phyloP scores from a whole-genome alignment of 2,329 filamentous ascomycete species.

The Fusarium bulbicola region DNA sequence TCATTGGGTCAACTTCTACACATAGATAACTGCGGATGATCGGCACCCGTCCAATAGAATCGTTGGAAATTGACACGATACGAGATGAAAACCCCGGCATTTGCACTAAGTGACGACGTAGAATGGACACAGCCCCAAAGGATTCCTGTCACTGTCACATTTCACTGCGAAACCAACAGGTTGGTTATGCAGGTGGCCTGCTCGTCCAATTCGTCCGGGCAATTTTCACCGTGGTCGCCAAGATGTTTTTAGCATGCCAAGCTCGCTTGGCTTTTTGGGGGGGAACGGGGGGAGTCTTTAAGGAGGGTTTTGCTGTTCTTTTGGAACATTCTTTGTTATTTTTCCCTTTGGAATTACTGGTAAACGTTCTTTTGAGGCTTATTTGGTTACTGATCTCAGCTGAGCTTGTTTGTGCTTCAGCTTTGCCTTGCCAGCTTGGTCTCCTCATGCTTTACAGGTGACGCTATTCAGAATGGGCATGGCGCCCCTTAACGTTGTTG shows the following conservation, averaged over 20 bases:
- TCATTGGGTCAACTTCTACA: no score
- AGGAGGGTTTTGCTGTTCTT: background rate
- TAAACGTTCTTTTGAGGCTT: no score
- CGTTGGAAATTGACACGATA: fast-evolving
- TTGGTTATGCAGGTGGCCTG: background rate
- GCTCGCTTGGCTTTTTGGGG: slow-evolving; percentile 1
- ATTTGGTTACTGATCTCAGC: background rate
- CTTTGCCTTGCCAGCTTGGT: background rate
- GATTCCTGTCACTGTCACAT: background rate
- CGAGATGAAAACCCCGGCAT: background rate
- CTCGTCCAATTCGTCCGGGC: background rate
- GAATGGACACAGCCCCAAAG: background rate
- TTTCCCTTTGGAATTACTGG: background rate
- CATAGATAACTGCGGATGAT: no score
- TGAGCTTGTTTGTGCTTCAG: background rate
- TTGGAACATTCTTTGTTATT: background rate
- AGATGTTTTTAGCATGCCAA: slow-evolving; percentile 8
- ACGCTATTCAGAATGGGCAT: background rate
- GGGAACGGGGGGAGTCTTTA: background rate
- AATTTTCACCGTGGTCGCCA: background rate
- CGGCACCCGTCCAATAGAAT: background rate
- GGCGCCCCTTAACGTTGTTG: background rate
- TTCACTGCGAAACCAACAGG: background rate
- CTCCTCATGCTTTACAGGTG: background rate
- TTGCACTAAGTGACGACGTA: background rate